Percentiles rank a stretch among this genome's conserved stretches.
phyloP scores from a whole-genome alignment of 306 rosid genomes.

The Heteromeles arbutifolia region DNA sequence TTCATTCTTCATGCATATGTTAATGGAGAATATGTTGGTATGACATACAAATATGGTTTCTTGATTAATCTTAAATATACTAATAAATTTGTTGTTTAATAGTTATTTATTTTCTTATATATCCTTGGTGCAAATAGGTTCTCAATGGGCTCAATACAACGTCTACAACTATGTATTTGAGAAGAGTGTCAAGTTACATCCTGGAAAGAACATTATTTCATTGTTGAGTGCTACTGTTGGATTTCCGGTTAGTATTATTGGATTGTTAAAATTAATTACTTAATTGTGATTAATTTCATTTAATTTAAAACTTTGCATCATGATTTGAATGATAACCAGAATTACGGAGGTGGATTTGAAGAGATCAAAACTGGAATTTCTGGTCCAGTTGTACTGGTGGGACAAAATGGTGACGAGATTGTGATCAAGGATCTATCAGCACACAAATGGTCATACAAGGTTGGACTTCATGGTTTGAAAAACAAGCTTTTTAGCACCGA shows the following conservation, averaged over 20 bases:
- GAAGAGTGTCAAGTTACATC: conserved; percentile 24
- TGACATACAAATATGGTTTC: not conserved
- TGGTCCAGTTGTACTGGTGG: conserved; percentile 31
- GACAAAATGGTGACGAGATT: conserved; percentile 35
- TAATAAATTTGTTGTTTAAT: not conserved
- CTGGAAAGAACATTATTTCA: conserved; percentile 35
- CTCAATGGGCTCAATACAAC: conserved; percentile 37
- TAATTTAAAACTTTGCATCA: too few species aligned
- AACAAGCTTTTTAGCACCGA: conserved; percentile 8
- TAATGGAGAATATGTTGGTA: conserved; percentile 47
- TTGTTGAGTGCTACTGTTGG: conserved; percentile 48
- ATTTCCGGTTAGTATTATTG: conserved; percentile 12
- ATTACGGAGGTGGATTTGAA: conserved; percentile 39
- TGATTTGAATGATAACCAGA: conserved; percentile 6
- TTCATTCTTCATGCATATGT: conserved; percentile 39
- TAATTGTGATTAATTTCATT: not conserved
- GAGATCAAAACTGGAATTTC: conserved; percentile 27
- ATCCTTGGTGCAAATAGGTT: conserved; percentile 15
- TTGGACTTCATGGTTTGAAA: conserved; percentile 40
- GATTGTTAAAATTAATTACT: not conserved
- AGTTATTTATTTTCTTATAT: not conserved
- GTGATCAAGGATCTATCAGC: conserved; percentile 32
- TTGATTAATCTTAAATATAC: not conserved
- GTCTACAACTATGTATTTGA: conserved; percentile 26
- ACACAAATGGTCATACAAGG: conserved; percentile 40